phyloP scores from a whole-genome alignment of 106 monocot species.

The Phalaenopsis aphrodite region DNA sequence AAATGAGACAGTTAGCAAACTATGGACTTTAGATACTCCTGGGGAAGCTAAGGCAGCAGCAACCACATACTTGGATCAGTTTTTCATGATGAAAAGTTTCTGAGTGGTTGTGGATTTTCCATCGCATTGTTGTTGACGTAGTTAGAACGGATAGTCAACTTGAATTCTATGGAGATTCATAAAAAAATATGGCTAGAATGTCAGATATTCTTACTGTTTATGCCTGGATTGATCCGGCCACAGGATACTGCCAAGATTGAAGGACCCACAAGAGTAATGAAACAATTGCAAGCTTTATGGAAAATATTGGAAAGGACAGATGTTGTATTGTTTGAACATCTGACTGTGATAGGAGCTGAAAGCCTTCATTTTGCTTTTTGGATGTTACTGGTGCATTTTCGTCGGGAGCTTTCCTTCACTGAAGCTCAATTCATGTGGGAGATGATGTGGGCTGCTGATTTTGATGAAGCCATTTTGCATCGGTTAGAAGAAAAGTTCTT shows the following conservation, averaged over 20 bases:
- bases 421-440: conserved; percentile 96
- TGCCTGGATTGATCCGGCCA: conserved; percentile 99
- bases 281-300: conserved; percentile 86
- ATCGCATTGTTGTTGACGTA: conserved; percentile 98
- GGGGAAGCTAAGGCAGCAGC: conserved; percentile 18
- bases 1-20: conserved; percentile 22
- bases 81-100: conserved; percentile 56
- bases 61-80: conserved; percentile 26
- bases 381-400: conserved; percentile 86
- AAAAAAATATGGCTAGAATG: conserved; percentile 99
- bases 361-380: conserved; percentile 97
- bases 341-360: conserved; percentile 87
- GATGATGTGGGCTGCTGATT: conserved; percentile 99
- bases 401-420: conserved; percentile 72
- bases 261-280: conserved; percentile 93
- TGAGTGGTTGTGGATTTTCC: conserved; percentile 98
- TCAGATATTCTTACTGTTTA: conserved; percentile 99
- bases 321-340: conserved; percentile 82
- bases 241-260: conserved; percentile 99
- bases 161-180: conserved; percentile 90
- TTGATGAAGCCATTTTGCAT: conserved; percentile 62
- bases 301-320: conserved; percentile 88
- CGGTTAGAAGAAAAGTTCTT: conserved; percentile 73
- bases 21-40: conserved; percentile 47
- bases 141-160: conserved; percentile 96